Evolutionary conservation across 2,329 filamentous ascomycete species (phyloP), one percentile per base, ranked within the genome.

Genomic region (Colletotrichum filicis): DNA sequence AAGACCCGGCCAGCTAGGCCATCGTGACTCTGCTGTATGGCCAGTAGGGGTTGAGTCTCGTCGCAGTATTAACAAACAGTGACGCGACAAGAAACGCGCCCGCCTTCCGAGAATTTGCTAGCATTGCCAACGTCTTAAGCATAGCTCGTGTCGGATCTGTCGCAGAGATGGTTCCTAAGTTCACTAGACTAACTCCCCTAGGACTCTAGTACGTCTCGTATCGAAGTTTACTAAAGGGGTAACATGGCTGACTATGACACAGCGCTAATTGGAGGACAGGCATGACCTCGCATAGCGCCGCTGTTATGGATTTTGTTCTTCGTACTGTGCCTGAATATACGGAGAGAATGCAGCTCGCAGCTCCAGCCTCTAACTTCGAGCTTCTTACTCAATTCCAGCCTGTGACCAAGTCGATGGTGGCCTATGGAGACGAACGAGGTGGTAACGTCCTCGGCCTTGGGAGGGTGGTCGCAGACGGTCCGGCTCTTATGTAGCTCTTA

Each of bases 401-500:
- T 35, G 74, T 82, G 32, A 79, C 79, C 1, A 65, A 78, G 30
- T 74, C 78, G 14, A 79, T 80, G 22, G 76, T 81, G 16, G 53
- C 71, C 12, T 75, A 79, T 64, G 75, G 75, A 24, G 57, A 66
- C 6, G 55, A 68, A 26, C 68, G 72, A 4, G 81, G 80, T 24
- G 81, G 80, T 22, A 82, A 82, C 66, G 75, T 80, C 5, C 74
- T 82, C 24, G 80, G 79, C 9, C 78, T 82, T 16, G 79, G 81
- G 68, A 77, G 61, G 4, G 55, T 82, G 66, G 80, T 85, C 49
- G 76, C 78, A 2, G 79, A 82, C 37, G 82, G 83, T 14, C 81
- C 82, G 19, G 77, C 80, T 9, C 73, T 80, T 57, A 77, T 80
- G 69, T 85, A 82, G 81, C 80, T 84, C 28, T 76, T 81, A 26